Evolutionary conservation across 2,329 filamentous ascomycete genomes (phyloP).

Genomic region (Dissoconium aciculare): DNA sequence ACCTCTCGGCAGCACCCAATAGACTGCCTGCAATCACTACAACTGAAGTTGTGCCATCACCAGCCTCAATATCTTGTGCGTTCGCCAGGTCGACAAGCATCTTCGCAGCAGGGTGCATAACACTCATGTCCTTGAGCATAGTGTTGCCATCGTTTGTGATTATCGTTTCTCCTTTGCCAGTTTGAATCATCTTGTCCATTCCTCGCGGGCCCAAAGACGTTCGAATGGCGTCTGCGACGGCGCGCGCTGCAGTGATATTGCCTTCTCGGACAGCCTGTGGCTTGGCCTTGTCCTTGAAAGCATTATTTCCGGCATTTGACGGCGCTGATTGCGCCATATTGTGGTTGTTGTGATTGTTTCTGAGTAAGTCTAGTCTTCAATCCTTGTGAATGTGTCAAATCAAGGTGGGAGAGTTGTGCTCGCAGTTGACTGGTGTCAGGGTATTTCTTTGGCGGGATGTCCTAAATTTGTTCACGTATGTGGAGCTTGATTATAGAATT

Average conservation of each 20-base stretch:
- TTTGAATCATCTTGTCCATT: constrained; percentile 98
- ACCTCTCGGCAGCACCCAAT: constrained; percentile 78
- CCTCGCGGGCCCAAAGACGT: constrained; percentile 91
- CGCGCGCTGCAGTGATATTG: constrained; percentile 95
- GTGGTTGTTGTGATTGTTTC: constrained; percentile 3
- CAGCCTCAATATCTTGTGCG: constrained; percentile 94
- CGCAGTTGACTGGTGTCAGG: too few relatives aligned
- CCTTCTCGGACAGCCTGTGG: constrained; percentile 88
- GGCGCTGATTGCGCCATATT: constrained; percentile 29
- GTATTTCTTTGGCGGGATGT: too few relatives aligned
- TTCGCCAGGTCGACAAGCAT: constrained; percentile 97
- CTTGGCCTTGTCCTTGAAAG: constrained; percentile 90
- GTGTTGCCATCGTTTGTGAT: constrained; percentile 99
- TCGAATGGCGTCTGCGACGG: constrained; percentile 92
- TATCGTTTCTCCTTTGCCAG: constrained; percentile 88
- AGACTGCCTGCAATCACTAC: constrained; percentile 95
- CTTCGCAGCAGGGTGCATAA: constrained; percentile 98
- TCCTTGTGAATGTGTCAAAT: background rate
- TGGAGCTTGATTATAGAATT: constrained; percentile 1
- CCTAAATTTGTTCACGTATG: background rate
- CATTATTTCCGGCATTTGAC: constrained; percentile 42
- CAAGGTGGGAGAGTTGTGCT: constrained; percentile 1
- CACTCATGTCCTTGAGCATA: constrained; percentile 97
- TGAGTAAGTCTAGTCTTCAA: constrained; percentile 1
- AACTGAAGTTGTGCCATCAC: constrained; percentile 94